Evolutionary conservation across 2,329 filamentous ascomycete species (phyloP).

Genomic region (Sporothrix luriei): DNA sequence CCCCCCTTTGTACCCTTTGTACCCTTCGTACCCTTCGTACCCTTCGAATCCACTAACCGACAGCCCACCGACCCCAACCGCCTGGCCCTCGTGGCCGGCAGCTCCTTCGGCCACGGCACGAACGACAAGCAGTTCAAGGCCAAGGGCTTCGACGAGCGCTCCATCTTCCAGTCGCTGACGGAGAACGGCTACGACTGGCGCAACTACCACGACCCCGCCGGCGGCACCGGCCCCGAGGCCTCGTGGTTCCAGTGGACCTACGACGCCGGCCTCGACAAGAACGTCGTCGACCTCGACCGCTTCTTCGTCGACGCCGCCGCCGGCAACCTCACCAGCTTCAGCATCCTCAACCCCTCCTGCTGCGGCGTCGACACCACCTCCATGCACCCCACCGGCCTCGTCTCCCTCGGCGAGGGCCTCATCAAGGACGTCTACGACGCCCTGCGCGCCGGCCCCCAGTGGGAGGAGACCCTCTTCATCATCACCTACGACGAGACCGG

Average conservation of each 20-base stretch:
- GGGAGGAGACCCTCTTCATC: conserved; percentile 52
- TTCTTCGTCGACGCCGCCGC: conserved; percentile 51
- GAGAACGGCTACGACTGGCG: conserved; percentile 49
- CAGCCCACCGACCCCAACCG: conserved; percentile 50
- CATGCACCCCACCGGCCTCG: conserved; percentile 50
- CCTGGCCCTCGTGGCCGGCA: conserved; percentile 42
- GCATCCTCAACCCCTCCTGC: conserved; percentile 56
- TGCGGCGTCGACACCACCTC: conserved; percentile 50
- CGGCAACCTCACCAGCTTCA: conserved; percentile 50
- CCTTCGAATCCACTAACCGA: neutral
- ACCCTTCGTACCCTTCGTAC: conserved; percentile 45
- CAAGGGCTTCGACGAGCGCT: conserved; percentile 41
- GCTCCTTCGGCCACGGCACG: conserved; percentile 40
- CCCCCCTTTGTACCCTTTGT: too few relatives aligned
- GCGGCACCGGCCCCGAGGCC: conserved; percentile 47
- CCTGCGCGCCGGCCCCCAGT: conserved; percentile 49
- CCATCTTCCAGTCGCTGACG: conserved; percentile 49
- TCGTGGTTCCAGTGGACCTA: conserved; percentile 50
- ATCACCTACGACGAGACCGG: conserved; percentile 53
- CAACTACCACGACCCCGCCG: conserved; percentile 48
- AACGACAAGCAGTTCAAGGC: conserved; percentile 39
- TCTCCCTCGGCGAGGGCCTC: conserved; percentile 49
- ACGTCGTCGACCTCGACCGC: conserved; percentile 41
- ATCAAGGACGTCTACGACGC: conserved; percentile 53
- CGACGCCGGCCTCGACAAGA: conserved; percentile 42